Conservation (phyloP, 306 rosid genomes). For the Lagenaria siceraria region DNA sequence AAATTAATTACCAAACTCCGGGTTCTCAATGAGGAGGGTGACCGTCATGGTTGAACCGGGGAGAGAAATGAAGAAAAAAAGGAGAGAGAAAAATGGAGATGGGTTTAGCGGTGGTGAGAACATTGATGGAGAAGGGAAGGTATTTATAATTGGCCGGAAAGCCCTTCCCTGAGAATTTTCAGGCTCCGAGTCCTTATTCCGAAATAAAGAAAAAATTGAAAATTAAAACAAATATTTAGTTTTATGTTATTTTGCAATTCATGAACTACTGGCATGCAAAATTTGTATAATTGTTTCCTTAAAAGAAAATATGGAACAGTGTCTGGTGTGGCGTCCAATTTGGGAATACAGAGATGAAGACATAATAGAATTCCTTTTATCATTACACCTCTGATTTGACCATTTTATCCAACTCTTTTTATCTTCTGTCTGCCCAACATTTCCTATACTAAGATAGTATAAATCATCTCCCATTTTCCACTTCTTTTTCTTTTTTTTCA, state of each 20-base stretch:
- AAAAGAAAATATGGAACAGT: no score
- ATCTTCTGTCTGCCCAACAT: no score
- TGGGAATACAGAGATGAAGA: neutral
- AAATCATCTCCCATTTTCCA: no score
- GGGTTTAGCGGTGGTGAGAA: neutral
- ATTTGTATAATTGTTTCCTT: neutral
- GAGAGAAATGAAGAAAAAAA: neutral
- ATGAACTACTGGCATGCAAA: neutral
- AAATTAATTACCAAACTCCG: slow-evolving; percentile 25
- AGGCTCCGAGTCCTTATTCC: slow-evolving; percentile 50
- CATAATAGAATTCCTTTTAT: no score
- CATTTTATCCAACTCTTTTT: neutral
- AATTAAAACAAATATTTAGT: neutral
- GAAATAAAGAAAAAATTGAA: slow-evolving; percentile 22
- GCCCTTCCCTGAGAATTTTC: slow-evolving; percentile 81
- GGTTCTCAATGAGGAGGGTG: slow-evolving; percentile 28
- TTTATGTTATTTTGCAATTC: slow-evolving; percentile 3
- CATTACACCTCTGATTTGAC: neutral
- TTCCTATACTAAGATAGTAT: no score
- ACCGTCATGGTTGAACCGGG: slow-evolving; percentile 41
- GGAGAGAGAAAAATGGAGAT: neutral
- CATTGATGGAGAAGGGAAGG: slow-evolving; percentile 7
- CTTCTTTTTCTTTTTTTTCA: no score
- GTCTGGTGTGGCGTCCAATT: neutral
- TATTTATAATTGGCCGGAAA: slow-evolving; percentile 74